Base-by-base conservation (phyloP, 805 yeast genomes). In the Nakazawaea peltata region DNA sequence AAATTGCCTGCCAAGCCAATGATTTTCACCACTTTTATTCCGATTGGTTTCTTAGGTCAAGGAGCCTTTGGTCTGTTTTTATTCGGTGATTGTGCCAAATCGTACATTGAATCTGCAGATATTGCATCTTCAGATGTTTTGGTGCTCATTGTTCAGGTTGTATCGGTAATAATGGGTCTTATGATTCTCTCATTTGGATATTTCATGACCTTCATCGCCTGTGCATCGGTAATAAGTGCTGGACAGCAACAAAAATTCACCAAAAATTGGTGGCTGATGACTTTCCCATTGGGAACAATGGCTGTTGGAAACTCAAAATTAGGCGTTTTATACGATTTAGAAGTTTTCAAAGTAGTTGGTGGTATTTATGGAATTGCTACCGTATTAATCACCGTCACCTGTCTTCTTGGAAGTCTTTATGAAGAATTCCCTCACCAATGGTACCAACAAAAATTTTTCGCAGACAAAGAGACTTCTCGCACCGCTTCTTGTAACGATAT, bases 201-300 rank as follows among this genome's bases (percentile, higher is more conserved):
- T 21, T 44, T 47, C 14, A 53, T 62, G 37, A 33, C 37, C 13
- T 37, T 32, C 17, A 29, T 37, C 13, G 37, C 34, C 9, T 14
- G 25, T 2, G 5, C 36, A 4, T 16, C 32, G 10, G 25, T 26
- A 4, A 14, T 37, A 9, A 26, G 28, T 26, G 10, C 23, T 5
- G 34, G 31, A 18, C 15, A 26, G 4, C 33, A 28, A 5, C 14
- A 25, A 12, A 21, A 44, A 23, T 77, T 74, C 58, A 60, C 65
- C 19, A 64, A 66, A 43, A 67, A 71, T 1, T 75, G 75, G 74
- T 83, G 95, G 95, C 77, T 86, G n/a, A 71, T 82, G 63, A 82
- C 95, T 44, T 87, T 87, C 77, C 96, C 95, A 2, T 48, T 85
- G 47, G 96, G 95, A 2, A 84, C 92, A 0, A 76, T 83, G 79